Percentiles rank a stretch among this genome's conserved stretches.
These are phyloP conservation scores for Colletotrichum tropicale DNA, from an alignment of 2,329 filamentous ascomycete genomes.

Conservation along the genomic window DNA sequence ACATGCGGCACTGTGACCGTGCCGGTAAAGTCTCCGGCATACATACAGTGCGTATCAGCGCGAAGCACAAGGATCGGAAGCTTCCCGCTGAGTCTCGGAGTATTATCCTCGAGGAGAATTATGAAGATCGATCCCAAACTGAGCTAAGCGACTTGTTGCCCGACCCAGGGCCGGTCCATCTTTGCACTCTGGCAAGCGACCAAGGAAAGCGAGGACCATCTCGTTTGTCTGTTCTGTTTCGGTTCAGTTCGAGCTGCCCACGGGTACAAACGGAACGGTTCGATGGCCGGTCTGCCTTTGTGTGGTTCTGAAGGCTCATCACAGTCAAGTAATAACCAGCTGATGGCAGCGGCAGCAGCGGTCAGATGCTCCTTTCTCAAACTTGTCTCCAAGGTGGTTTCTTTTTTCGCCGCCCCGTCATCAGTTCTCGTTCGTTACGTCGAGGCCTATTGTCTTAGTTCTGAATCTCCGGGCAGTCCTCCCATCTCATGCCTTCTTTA, in stretches of 20 bases:
- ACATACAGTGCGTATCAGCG: not conserved
- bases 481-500: not conserved
- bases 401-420: not conserved
- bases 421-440: not conserved
- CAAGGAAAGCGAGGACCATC: not conserved
- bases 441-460: not conserved
- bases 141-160: not conserved
- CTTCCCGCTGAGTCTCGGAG: not conserved
- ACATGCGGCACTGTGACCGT: not conserved
- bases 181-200: not conserved
- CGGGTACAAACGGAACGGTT: not conserved
- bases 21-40: too few relatives aligned
- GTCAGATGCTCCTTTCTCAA: not conserved
- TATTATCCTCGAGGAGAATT: not conserved
- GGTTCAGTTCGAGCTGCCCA: not conserved
- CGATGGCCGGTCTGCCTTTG: too few relatives aligned
- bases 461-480: not conserved
- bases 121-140: not conserved
- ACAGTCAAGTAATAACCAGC: not conserved
- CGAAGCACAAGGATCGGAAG: not conserved
- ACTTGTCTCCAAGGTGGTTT: not conserved
- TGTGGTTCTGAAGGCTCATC: not conserved
- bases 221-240: not conserved
- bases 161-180: slow-evolving; percentile 3
- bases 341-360: not conserved